Percentiles rank a stretch among this genome's conserved stretches.
These are phyloP conservation scores for Fusarium metavorans DNA, from an alignment of 2,329 filamentous ascomycete species.

Conservation along the genomic window DNA sequence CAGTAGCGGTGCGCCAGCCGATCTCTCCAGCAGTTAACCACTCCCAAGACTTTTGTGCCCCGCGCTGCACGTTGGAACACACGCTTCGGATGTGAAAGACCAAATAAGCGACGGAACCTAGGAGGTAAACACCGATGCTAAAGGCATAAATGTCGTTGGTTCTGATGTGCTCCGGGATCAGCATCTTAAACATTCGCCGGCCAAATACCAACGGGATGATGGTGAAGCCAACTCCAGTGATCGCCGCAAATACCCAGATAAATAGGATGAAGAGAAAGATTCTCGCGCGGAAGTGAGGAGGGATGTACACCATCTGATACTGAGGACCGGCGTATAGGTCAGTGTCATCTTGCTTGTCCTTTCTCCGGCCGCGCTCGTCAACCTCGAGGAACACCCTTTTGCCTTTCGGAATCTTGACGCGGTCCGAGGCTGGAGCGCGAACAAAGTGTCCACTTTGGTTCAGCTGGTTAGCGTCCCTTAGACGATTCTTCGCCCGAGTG, in stretches of 20 bases:
- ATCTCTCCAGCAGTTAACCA: conserved; percentile 40
- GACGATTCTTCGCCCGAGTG: conserved; percentile 55
- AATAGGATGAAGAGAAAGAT: conserved; percentile 88
- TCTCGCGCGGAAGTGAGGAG: conserved; percentile 83
- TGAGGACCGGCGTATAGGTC: conserved; percentile 68
- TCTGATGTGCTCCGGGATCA: conserved; percentile 77
- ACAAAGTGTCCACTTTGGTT: conserved; percentile 84
- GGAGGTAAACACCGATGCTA: conserved; percentile 86
- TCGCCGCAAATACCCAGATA: conserved; percentile 93
- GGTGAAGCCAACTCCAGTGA: conserved; percentile 86
- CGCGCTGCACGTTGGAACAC: conserved; percentile 48
- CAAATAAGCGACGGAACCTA: conserved; percentile 76
- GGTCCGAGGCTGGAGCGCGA: conserved; percentile 92
- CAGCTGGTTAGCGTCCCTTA: conserved; percentile 66
- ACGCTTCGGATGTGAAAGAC: conserved; percentile 63
- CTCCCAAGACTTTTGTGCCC: conserved; percentile 38
- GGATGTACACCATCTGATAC: conserved; percentile 82
- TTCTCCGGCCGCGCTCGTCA: conserved; percentile 73
- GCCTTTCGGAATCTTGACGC: conserved; percentile 92
- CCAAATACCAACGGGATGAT: conserved; percentile 89
- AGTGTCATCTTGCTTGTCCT: conserved; percentile 64
- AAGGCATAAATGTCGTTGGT: conserved; percentile 98
- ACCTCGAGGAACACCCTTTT: conserved; percentile 81
- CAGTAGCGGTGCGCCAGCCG: conserved; percentile 41
- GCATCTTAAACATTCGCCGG: conserved; percentile 77